phyloP scores from a whole-genome alignment of 1,284 basidiomycete species.

The Ustilago xerochloae region DNA sequence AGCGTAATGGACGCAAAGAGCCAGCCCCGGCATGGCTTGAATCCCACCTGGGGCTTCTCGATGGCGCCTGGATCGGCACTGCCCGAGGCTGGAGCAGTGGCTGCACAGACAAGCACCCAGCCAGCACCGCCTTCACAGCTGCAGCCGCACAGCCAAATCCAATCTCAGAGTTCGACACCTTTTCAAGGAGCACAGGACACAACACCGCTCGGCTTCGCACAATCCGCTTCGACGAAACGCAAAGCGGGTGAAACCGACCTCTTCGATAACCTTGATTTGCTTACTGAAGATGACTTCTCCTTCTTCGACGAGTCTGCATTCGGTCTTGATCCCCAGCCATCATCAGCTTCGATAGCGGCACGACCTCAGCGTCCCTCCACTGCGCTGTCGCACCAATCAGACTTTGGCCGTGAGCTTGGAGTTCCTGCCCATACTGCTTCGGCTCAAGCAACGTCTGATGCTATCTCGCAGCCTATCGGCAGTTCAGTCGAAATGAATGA shows the following conservation, averaged over 20 bases:
- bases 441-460: background rate
- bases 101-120: background rate
- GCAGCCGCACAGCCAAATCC: slow-evolving; percentile 13
- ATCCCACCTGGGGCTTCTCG: slow-evolving; percentile 14
- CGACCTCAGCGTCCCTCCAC: slow-evolving; percentile 4
- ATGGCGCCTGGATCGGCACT: background rate
- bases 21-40: background rate
- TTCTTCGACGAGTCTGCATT: slow-evolving; percentile 61
- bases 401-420: background rate
- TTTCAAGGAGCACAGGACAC: slow-evolving; percentile 3
- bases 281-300: slow-evolving; percentile 64
- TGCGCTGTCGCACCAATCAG: background rate
- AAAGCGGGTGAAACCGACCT: slow-evolving; percentile 41
- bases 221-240: slow-evolving; percentile 16
- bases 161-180: slow-evolving; percentile 14
- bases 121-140: slow-evolving; percentile 5
- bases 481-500: slow-evolving; percentile 13
- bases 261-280: slow-evolving; percentile 47
- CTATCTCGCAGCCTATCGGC: slow-evolving; percentile 1
- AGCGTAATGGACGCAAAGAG: background rate
- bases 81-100: background rate
- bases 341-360: no score
- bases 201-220: slow-evolving; percentile 13
- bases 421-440: background rate
- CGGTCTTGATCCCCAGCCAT: slow-evolving; percentile 18